Conservation (phyloP, 2,329 filamentous ascomycete genomes). For the Colletotrichum siamense region DNA sequence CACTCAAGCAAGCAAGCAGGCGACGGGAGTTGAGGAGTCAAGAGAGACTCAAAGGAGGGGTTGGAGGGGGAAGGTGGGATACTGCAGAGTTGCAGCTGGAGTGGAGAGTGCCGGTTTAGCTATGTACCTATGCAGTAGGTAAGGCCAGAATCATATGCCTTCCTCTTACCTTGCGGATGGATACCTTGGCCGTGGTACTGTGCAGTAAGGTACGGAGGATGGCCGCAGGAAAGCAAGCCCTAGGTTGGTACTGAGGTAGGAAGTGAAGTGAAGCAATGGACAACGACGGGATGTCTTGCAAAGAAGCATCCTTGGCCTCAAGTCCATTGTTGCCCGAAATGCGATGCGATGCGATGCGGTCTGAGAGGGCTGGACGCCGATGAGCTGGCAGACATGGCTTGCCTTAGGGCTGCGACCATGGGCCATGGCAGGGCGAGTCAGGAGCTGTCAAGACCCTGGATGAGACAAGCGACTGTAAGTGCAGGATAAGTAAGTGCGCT, state of each 20-base stretch:
- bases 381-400: constrained; percentile 22
- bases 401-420: constrained; percentile 17
- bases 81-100: neutral
- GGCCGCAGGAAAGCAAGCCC: neutral
- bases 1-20: neutral
- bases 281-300: neutral
- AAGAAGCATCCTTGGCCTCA: neutral
- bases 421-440: constrained; percentile 9
- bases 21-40: neutral
- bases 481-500: neutral
- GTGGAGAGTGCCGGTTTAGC: neutral
- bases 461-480: neutral
- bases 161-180: neutral
- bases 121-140: neutral
- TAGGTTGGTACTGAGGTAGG: neutral
- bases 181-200: neutral
- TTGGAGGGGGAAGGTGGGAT: neutral
- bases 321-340: neutral
- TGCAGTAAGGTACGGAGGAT: neutral
- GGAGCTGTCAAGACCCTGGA: neutral
- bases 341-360: neutral
- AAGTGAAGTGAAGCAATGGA: neutral
- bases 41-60: neutral
- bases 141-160: neutral
- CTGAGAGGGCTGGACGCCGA: neutral